Conservation (phyloP, 768 basidiomycete species). For the Tephrocybe sp. region DNA sequence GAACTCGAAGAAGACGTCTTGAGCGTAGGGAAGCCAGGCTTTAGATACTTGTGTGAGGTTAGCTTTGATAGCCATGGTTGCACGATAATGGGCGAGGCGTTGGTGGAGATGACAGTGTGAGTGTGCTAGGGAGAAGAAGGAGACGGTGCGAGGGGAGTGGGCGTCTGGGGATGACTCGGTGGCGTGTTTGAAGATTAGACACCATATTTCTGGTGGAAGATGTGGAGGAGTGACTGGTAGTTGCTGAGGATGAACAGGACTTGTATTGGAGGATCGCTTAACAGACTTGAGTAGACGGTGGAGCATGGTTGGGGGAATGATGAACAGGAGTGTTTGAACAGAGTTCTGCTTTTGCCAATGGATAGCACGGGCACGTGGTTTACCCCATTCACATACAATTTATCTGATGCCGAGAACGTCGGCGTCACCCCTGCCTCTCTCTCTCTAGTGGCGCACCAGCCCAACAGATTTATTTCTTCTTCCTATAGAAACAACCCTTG, state of each 20-base stretch:
- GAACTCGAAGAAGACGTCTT: conserved; percentile 61
- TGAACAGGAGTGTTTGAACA: no score
- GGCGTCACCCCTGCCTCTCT: not conserved
- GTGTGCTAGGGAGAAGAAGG: conserved; percentile 52
- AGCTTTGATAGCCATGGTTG: conserved; percentile 46
- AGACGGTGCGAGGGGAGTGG: conserved; percentile 48
- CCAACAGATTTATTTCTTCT: no score
- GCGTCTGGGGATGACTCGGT: conserved; percentile 37
- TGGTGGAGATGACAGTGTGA: conserved; percentile 30
- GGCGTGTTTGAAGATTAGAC: conserved; percentile 60
- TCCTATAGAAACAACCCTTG: no score
- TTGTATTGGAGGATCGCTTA: not conserved
- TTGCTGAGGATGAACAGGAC: not conserved
- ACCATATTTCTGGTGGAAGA: conserved; percentile 66
- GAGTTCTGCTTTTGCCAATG: not conserved
- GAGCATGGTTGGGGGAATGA: not conserved
- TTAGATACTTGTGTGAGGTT: conserved; percentile 52
- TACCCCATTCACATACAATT: not conserved
- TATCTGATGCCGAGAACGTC: conserved; percentile 8
- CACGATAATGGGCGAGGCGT: conserved; percentile 41
- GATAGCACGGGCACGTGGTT: not conserved
- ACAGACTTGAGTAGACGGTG: not conserved
- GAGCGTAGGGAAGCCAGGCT: conserved; percentile 50
- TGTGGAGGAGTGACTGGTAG: conserved; percentile 23
- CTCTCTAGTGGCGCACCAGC: not conserved